Evolutionary conservation across 129 eudicot species (phyloP).

Genomic region (Deinandra increscens): DNA sequence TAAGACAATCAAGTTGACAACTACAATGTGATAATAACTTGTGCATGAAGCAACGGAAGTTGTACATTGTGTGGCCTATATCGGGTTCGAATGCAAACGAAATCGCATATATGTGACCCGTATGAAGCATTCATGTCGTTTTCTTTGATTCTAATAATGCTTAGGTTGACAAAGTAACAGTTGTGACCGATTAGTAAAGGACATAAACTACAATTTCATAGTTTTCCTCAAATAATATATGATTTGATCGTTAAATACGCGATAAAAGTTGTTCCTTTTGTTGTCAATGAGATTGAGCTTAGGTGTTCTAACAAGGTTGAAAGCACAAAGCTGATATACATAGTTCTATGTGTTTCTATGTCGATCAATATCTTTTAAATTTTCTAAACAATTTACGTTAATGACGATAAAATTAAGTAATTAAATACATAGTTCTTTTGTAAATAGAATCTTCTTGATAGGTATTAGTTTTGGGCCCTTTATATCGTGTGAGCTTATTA

Average conservation of each 20-base stretch:
- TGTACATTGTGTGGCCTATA: neutral
- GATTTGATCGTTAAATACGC: neutral
- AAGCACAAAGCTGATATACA: conserved; percentile 8
- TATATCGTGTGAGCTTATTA: neutral
- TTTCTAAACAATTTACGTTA: neutral
- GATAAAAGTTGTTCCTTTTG: neutral
- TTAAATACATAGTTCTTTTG: too few relatives aligned
- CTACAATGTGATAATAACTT: conserved; percentile 15
- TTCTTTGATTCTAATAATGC: neutral
- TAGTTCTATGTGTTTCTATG: conserved; percentile 12
- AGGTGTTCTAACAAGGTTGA: conserved; percentile 18
- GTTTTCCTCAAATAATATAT: neutral
- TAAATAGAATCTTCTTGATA: too few relatives aligned
- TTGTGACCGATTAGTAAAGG: neutral
- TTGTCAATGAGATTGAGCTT: conserved; percentile 10
- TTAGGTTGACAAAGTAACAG: neutral
- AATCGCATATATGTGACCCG: conserved; percentile 16
- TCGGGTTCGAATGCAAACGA: conserved; percentile 13
- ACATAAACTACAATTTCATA: neutral
- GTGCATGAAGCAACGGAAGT: conserved; percentile 9
- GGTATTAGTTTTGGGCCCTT: too few relatives aligned
- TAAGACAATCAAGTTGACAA: conserved; percentile 16
- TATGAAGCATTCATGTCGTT: conserved; percentile 7
- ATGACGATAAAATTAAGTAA: neutral
- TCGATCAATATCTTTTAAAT: neutral